Conservation (phyloP, 2,329 filamentous ascomycete genomes). For the Hypoxylon sp. region DNA sequence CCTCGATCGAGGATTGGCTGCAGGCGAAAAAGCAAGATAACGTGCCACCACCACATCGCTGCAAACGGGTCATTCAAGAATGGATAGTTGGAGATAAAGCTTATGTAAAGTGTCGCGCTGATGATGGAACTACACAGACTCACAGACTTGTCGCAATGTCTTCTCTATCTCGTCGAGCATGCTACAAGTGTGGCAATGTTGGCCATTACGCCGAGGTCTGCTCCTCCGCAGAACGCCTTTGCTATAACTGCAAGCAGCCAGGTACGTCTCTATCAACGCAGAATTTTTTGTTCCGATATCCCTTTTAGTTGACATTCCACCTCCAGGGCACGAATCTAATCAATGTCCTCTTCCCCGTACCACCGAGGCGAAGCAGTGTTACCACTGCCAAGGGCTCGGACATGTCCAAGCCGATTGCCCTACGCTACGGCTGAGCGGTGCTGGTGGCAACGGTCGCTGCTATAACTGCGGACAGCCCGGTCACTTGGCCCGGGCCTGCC, state of each 20-base stretch:
- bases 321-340: constrained; percentile 93
- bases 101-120: constrained; percentile 56
- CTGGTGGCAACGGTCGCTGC: constrained; percentile 87
- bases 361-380: constrained; percentile 99
- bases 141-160: constrained; percentile 71
- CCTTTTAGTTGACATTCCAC: constrained; percentile 35
- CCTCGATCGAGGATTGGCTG: constrained; percentile 54
- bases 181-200: constrained; percentile 87
- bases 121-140: constrained; percentile 54
- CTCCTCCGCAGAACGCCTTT: constrained; percentile 97
- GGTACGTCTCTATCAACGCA: constrained; percentile 61
- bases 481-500: constrained; percentile 93
- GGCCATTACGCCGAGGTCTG: constrained; percentile 90
- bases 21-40: constrained; percentile 49
- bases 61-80: constrained; percentile 51
- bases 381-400: constrained; percentile 98
- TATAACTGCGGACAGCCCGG: constrained; percentile 96
- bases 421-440: constrained; percentile 90
- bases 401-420: constrained; percentile 99
- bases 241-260: constrained; percentile 99
- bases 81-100: constrained; percentile 48
- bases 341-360: constrained; percentile 96
- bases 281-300: neutral
- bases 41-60: constrained; percentile 52
- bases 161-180: constrained; percentile 84